phyloP scores from a whole-genome alignment of 257 asterid species.

The Salvia hispanica region DNA sequence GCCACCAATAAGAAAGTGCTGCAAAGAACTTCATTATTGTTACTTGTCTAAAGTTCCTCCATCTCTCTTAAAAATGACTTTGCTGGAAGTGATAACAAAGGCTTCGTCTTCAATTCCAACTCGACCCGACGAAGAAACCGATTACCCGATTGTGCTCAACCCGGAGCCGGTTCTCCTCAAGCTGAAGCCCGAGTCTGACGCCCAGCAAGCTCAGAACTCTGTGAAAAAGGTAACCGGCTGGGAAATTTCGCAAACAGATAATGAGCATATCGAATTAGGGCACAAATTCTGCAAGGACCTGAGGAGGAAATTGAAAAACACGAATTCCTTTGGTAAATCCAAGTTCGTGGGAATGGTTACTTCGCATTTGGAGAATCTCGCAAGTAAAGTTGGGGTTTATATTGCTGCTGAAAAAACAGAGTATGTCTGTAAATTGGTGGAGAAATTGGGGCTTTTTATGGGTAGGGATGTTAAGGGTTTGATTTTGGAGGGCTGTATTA shows the following conservation, averaged over 20 bases:
- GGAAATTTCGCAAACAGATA: conserved; percentile 52
- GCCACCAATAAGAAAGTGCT: neutral
- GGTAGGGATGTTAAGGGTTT: conserved; percentile 67
- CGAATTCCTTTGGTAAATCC: conserved; percentile 45
- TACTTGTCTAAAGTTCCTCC: neutral
- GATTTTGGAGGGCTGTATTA: conserved; percentile 61
- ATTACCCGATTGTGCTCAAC: conserved; percentile 60
- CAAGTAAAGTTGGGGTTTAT: conserved; percentile 45
- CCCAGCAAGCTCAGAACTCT: conserved; percentile 30
- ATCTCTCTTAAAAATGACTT: conserved; percentile 48
- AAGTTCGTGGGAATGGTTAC: conserved; percentile 48
- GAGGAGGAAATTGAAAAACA: conserved; percentile 50
- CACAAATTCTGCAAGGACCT: conserved; percentile 44
- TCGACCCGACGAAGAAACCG: conserved; percentile 34
- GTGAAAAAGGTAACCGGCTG: conserved; percentile 56
- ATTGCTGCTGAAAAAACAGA: conserved; percentile 29
- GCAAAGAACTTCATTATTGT: neutral
- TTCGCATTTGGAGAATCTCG: conserved; percentile 48
- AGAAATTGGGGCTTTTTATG: conserved; percentile 51
- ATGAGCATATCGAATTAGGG: conserved; percentile 48
- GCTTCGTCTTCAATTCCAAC: conserved; percentile 46
- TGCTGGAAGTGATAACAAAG: conserved; percentile 64
- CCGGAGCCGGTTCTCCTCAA: conserved; percentile 47
- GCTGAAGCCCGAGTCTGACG: conserved; percentile 52
- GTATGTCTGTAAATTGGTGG: conserved; percentile 46